Conservation (phyloP, 2,329 filamentous ascomycete genomes). For the Teratosphaeria zuluensis region DNA sequence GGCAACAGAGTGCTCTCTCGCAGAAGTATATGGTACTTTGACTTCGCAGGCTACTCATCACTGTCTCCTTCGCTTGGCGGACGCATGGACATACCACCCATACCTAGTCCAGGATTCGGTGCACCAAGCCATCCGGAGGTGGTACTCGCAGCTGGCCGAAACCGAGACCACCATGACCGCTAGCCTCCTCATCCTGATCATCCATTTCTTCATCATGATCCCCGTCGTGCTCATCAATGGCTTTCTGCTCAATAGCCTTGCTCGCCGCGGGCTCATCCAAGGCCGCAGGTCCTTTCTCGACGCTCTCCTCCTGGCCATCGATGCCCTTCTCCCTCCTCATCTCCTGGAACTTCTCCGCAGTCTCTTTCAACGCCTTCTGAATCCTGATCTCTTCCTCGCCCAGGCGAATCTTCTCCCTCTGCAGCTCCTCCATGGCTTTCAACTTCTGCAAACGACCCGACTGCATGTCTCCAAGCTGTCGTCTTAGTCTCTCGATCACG, state of each 20-base stretch:
- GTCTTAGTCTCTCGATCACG: conserved; percentile 55
- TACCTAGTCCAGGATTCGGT: neutral
- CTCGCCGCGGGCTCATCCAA: neutral
- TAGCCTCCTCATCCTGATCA: neutral
- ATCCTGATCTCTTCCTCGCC: conserved; percentile 65
- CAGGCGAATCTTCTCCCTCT: conserved; percentile 60
- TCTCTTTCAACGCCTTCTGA: conserved; percentile 69
- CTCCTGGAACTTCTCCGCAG: conserved; percentile 60
- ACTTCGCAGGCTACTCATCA: neutral
- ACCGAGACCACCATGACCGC: neutral
- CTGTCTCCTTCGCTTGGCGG: neutral
- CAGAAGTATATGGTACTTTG: neutral
- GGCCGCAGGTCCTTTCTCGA: neutral
- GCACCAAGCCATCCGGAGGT: neutral
- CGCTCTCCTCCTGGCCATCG: neutral
- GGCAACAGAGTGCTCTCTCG: neutral
- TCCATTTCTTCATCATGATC: neutral
- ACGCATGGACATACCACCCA: neutral
- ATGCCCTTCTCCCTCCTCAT: conserved; percentile 42
- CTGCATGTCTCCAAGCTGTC: conserved; percentile 54
- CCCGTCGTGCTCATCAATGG: neutral
- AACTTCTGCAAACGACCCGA: conserved; percentile 47
- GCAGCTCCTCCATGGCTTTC: conserved; percentile 54
- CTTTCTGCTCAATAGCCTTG: neutral
- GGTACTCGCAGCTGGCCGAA: neutral